Evolutionary conservation across 2,329 filamentous ascomycete genomes (phyloP).

Genomic region (Ampelomyces quisqualis): DNA sequence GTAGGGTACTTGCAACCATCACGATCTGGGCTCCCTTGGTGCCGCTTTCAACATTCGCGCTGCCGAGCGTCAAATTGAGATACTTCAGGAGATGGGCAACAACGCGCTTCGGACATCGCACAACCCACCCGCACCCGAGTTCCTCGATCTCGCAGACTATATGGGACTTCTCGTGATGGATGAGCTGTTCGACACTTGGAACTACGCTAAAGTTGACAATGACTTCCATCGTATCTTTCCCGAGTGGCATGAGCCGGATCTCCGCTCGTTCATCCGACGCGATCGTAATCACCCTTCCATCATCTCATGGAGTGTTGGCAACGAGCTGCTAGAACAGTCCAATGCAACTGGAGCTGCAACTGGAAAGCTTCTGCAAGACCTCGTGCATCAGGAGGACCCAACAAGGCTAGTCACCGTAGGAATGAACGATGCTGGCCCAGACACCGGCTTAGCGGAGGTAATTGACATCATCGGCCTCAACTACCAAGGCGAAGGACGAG

Average conservation of each 20-base stretch:
- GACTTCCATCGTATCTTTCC: constrained; percentile 56
- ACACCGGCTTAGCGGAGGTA: constrained; percentile 43
- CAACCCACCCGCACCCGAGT: constrained; percentile 56
- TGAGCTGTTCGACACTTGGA: constrained; percentile 58
- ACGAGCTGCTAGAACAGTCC: constrained; percentile 55
- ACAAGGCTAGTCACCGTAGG: constrained; percentile 50
- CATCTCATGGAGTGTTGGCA: constrained; percentile 56
- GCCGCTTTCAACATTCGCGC: constrained; percentile 55
- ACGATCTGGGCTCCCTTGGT: constrained; percentile 55
- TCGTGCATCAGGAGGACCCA: constrained; percentile 51
- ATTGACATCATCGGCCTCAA: constrained; percentile 56
- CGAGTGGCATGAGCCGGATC: constrained; percentile 57
- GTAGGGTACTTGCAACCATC: constrained; percentile 54
- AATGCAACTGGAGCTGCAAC: constrained; percentile 36
- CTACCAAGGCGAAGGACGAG: constrained; percentile 56
- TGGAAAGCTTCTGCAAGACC: constrained; percentile 44
- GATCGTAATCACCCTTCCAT: constrained; percentile 59
- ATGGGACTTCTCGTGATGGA: constrained; percentile 56
- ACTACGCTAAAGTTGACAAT: constrained; percentile 48
- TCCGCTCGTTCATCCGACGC: constrained; percentile 54
- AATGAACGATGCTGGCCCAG: constrained; percentile 51
- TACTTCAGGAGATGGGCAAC: constrained; percentile 53
- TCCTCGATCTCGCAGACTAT: constrained; percentile 53
- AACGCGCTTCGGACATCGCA: constrained; percentile 57
- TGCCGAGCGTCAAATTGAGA: constrained; percentile 52